Evolutionary conservation across 805 yeast genomes (phyloP), one percentile per base, ranked within the genome.

Genomic region (Wickerhamomyces pijperi): DNA sequence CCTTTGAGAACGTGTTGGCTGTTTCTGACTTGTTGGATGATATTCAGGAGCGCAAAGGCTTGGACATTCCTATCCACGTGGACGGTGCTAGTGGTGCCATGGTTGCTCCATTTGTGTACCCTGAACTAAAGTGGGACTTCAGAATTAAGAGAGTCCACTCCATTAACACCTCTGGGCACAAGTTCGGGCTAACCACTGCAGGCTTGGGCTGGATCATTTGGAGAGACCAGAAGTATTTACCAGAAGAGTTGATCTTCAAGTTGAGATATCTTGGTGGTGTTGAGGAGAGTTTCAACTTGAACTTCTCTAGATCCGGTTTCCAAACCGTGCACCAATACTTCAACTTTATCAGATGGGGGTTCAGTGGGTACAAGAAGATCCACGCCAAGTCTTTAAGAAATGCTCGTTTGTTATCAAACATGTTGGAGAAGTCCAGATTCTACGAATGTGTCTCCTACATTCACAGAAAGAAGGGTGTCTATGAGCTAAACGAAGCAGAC

Each of bases 31-130:
- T 80, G n/a, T 65, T 87, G 45, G 88, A 81, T 54, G 74, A 78
- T 40, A 70, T 74, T 48, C 79, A 88, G 56, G 60, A 62, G 43
- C 78, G 79, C 48, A 77, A 71, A 3, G 94, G 94, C 6, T 42
- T 62, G 42, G 71, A 70, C 50, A 67, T 87, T 42, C 86, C 92
- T 35, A 85, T 87, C 53, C 97, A 87, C 56, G 92, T 88, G 20
- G 97, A 87, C 58, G 97, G 92, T 48, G 96, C 96, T 2, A 75
- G 86, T 17, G 96, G 96, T 42, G 97, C 82, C 2, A 76, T 87
- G 55, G 72, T 87, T 34, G 95, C 95, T 2, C 95, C 97, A 16
- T 82, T 87, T 53, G 59, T 76, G 21, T 80, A 70, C 55, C 94
- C 94, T 4, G 72, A 80, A 15, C 67, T 78, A 45, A 72, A 68